Conservation (phyloP, 2,329 filamentous ascomycete genomes). For the Phyllosticta paracitricarpa region DNA sequence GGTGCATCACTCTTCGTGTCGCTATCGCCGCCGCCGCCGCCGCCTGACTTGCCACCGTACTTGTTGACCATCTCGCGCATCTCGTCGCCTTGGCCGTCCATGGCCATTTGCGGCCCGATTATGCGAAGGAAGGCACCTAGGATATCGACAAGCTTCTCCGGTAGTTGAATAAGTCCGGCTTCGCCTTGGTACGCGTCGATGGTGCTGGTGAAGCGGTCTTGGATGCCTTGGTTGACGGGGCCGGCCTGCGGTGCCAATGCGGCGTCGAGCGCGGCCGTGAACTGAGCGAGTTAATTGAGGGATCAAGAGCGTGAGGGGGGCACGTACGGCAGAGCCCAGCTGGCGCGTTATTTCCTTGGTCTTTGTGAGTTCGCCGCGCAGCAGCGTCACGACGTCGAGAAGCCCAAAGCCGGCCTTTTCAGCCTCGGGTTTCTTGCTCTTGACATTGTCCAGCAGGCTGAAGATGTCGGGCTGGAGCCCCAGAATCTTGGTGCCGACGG, state of each 20-base stretch:
- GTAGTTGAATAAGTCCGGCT: neutral
- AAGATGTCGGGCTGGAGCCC: neutral
- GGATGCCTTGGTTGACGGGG: neutral
- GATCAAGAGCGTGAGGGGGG: neutral
- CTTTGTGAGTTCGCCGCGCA: neutral
- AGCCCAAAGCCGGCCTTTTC: slow-evolving; percentile 1
- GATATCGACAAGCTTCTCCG: neutral
- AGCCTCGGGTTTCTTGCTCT: neutral
- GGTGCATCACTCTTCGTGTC: neutral
- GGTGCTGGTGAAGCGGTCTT: neutral
- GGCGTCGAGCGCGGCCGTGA: neutral
- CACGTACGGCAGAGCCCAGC: neutral
- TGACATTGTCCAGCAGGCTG: slow-evolving; percentile 5
- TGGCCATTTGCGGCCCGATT: neutral
- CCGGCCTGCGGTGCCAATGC: neutral
- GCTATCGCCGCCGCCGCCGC: neutral
- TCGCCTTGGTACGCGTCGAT: neutral
- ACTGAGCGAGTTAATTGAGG: neutral
- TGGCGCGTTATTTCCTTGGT: neutral
- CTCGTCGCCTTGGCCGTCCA: neutral
- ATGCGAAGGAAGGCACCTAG: neutral
- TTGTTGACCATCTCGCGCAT: neutral
- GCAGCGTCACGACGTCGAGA: neutral
- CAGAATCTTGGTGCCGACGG: slow-evolving; percentile 1
- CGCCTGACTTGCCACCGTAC: neutral